Conservation (phyloP, 164 flowering plant species). For the Sedum album region DNA sequence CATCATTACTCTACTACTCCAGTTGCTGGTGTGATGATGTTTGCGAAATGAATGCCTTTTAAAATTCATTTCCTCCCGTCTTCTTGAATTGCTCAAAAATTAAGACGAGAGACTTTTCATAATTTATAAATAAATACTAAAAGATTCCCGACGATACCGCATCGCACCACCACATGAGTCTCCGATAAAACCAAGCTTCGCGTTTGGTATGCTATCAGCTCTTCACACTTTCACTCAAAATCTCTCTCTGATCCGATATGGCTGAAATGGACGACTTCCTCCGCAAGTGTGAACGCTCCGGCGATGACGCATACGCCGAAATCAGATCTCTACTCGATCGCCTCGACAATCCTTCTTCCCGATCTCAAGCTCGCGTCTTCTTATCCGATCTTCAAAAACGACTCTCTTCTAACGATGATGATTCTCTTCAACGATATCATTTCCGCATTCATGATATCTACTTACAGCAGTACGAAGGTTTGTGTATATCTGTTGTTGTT, state of each 20-base stretch:
- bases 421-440: constrained; percentile 54
- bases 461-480: constrained; percentile 62
- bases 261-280: constrained; percentile 48
- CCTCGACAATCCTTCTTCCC: constrained; percentile 68
- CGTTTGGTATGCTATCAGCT: not conserved
- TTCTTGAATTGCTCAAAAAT: no score
- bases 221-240: not conserved
- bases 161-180: no score
- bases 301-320: constrained; percentile 77
- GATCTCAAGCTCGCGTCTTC: constrained; percentile 63
- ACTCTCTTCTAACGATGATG: constrained; percentile 31
- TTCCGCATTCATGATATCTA: constrained; percentile 72
- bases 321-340: constrained; percentile 60
- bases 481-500: no score
- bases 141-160: not conserved
- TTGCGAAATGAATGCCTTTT: no score
- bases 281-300: constrained; percentile 57
- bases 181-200: no score
- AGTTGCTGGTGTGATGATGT: no score
- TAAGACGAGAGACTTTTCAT: no score
- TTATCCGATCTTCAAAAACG: constrained; percentile 53
- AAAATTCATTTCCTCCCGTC: no score
- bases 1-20: no score
- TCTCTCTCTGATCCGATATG: not conserved
- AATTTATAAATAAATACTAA: no score